Evolutionary conservation across 495 filamentous ascomycete species (phyloP).

Genomic region (Neurospora hispaniola): DNA sequence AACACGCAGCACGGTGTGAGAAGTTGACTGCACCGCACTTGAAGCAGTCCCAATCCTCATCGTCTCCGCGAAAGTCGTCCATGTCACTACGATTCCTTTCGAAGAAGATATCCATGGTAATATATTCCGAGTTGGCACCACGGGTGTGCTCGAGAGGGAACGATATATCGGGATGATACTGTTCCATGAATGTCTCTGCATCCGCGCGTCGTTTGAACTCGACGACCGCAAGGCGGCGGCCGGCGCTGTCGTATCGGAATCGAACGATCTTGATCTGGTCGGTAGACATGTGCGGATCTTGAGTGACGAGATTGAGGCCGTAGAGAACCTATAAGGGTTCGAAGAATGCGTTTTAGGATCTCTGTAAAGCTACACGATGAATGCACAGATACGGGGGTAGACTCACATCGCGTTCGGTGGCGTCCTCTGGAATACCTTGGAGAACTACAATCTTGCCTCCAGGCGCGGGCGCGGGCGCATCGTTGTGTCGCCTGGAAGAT

Average conservation of each 20-base stretch:
- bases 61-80: constrained; percentile 40
- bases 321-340: constrained; percentile 15
- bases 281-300: constrained; percentile 16
- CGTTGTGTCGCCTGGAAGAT: not conserved
- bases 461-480: constrained; percentile 1
- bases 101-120: constrained; percentile 49
- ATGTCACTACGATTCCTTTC: constrained; percentile 49
- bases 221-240: constrained; percentile 26
- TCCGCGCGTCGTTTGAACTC: constrained; percentile 32
- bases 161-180: constrained; percentile 51
- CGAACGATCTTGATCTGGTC: constrained; percentile 21
- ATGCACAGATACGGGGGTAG: not conserved
- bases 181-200: constrained; percentile 56
- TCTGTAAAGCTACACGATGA: not conserved
- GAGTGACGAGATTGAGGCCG: constrained; percentile 20
- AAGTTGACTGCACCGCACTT: constrained; percentile 68
- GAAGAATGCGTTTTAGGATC: not conserved
- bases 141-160: constrained; percentile 21
- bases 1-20: constrained; percentile 57
- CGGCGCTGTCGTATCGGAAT: constrained; percentile 14
- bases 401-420: constrained; percentile 22
- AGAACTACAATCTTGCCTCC: constrained; percentile 11
- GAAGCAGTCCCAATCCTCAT: constrained; percentile 69
- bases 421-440: constrained; percentile 19
- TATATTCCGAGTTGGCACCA: constrained; percentile 33